Base-by-base conservation (phyloP, 1,284 basidiomycete species). In the Chalciporus piperatoides region DNA sequence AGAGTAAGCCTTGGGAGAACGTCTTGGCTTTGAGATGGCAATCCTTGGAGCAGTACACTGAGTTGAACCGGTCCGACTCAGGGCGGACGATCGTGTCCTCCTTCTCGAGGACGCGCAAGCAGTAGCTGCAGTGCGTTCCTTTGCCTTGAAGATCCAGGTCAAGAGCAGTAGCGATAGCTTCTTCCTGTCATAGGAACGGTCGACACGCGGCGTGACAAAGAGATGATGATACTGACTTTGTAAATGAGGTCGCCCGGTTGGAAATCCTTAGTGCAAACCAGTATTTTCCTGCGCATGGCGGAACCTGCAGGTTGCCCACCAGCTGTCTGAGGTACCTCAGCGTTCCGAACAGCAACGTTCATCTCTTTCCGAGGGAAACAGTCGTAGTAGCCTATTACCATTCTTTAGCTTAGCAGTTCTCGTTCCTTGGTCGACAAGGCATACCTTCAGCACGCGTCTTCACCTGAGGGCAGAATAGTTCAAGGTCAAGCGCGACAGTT, bases 361-460 rank as follows among this genome's bases (percentile, higher is more conserved):
- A 77, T 82, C 35, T 71, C 72, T 64, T 81, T 81, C 28, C 80
- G 79, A 21, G 88, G 88, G 74, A 91, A 91, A 49, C 68, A 63
- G 32, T 85, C 71, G 61, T 84, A 89, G 63, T 90, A 91, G 52
- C 82, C 88, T 91, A 71, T 60, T 30, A 45, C 49, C 57, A 60
- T 51, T 52, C 44, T 64, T 62, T 45, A 62, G 61, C 59, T 57
- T 49, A 54, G 51, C 32, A 38, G 39, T 52, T 52, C 39, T 59
- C 48, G 52, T 56, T 64, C 61, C 59, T 56, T 44, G n/a, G 39
- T 44, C 33, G 36, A 41, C 21, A 54, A 59, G 55, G 76, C 86
- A 81, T 77, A 91, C 87, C 88, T 88, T 84, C 81, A 52, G 82
- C 79, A 57, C 80, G 80, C 43, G 69, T 69, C 63, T 79, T 78